phyloP scores from a whole-genome alignment of 202 grass and related monocot genomes.

The Tripidium arundinaceum region DNA sequence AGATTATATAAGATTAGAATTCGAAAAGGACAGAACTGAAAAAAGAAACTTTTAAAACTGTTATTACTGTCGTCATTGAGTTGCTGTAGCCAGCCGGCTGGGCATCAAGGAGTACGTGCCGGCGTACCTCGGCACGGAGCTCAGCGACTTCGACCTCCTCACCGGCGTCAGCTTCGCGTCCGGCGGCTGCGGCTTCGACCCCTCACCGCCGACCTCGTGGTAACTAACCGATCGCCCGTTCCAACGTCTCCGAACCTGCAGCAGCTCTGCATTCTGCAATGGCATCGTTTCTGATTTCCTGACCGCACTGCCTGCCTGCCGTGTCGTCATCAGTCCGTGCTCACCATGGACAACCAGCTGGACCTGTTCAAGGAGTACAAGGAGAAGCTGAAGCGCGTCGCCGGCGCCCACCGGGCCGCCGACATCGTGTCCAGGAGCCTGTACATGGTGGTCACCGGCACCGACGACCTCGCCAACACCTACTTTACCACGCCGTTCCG shows the following conservation, averaged over 20 bases:
- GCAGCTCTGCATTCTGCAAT: neutral
- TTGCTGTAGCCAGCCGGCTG: constrained; percentile 46
- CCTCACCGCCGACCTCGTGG: constrained; percentile 62
- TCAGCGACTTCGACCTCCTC: constrained; percentile 68
- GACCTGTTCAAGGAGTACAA: constrained; percentile 90
- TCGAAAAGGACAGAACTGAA: neutral
- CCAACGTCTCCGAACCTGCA: neutral
- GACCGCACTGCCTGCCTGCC: neutral
- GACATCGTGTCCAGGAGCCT: constrained; percentile 62
- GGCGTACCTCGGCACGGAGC: constrained; percentile 64
- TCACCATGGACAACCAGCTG: constrained; percentile 72
- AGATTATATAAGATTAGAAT: neutral
- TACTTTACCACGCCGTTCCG: constrained; percentile 82
- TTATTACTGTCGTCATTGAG: neutral
- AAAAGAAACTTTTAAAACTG: neutral
- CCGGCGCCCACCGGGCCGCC: constrained; percentile 33
- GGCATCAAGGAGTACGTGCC: constrained; percentile 76
- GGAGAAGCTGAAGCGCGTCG: constrained; percentile 45
- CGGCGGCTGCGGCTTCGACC: constrained; percentile 70
- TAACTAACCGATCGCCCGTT: neutral
- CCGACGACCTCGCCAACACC: constrained; percentile 79
- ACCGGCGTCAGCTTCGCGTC: constrained; percentile 92
- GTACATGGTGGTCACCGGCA: constrained; percentile 62
- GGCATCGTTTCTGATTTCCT: neutral
- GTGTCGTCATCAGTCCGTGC: constrained; percentile 44